phyloP scores from a whole-genome alignment of 2,329 filamentous ascomycete genomes.

The Beauveria varroae region DNA sequence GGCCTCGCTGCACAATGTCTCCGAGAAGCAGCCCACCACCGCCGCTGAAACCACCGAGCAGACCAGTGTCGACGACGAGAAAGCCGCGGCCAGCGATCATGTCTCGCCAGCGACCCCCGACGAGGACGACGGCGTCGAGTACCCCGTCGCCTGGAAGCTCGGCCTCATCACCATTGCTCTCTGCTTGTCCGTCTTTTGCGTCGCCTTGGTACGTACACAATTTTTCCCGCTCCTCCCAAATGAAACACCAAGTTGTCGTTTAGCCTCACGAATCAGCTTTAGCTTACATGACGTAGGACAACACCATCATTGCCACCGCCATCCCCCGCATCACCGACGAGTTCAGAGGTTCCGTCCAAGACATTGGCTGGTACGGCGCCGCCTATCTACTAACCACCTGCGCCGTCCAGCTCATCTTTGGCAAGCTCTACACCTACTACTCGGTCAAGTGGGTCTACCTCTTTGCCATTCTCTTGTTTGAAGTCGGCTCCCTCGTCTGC shows the following conservation, averaged over 20 bases:
- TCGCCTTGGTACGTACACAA: constrained; percentile 21
- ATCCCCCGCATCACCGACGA: constrained; percentile 28
- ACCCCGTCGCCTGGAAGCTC: constrained; percentile 18
- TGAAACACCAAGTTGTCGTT: too few relatives aligned
- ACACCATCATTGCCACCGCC: constrained; percentile 31
- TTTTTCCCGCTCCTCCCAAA: neutral
- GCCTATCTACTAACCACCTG: constrained; percentile 40
- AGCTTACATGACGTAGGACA: constrained; percentile 18
- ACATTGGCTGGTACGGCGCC: constrained; percentile 39
- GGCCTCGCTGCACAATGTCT: neutral
- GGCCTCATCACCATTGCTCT: constrained; percentile 11
- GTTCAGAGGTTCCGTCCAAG: constrained; percentile 28
- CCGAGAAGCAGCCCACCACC: constrained; percentile 1
- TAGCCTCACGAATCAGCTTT: too few relatives aligned
- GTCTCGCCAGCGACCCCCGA: neutral
- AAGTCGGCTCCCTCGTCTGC: constrained; percentile 29
- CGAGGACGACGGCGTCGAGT: constrained; percentile 23
- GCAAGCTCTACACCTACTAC: constrained; percentile 44
- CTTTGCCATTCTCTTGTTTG: constrained; percentile 26
- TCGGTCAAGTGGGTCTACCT: constrained; percentile 38
- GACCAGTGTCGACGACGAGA: neutral
- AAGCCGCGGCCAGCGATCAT: neutral
- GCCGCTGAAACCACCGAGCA: neutral
- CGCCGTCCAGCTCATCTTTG: constrained; percentile 42
- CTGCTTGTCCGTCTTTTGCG: constrained; percentile 12